phyloP scores from a whole-genome alignment of 352 stramenopile genomes.

The Thalassiosira oceanica region DNA sequence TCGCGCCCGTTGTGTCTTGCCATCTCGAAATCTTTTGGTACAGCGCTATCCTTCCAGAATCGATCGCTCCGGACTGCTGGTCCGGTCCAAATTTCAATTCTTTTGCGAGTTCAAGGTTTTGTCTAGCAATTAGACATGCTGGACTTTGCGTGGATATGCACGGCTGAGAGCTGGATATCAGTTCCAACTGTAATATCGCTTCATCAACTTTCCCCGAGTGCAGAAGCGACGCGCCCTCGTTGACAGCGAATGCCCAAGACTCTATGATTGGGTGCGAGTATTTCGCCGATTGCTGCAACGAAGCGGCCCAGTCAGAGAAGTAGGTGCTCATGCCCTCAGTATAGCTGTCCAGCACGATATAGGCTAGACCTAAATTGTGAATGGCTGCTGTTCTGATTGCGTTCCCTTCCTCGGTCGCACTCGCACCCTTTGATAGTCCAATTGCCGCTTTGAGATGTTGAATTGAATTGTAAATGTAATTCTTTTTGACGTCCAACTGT shows the following conservation, averaged over 20 bases:
- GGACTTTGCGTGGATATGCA: background rate
- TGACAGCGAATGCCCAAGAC: slow-evolving; percentile 18
- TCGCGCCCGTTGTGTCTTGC: no score
- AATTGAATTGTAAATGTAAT: slow-evolving; percentile 45
- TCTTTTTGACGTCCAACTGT: slow-evolving; percentile 1
- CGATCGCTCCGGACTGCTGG: no score
- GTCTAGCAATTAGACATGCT: no score
- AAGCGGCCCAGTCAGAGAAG: slow-evolving; percentile 28
- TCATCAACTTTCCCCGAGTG: slow-evolving; percentile 29
- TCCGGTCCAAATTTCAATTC: no score
- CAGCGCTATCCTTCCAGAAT: no score
- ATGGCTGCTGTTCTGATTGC: slow-evolving; percentile 18
- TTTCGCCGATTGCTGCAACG: slow-evolving; percentile 1
- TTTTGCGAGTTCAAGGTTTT: no score
- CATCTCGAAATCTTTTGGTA: no score
- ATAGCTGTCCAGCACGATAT: slow-evolving; percentile 29
- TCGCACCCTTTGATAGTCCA: slow-evolving; percentile 11
- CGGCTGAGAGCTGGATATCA: slow-evolving; percentile 5
- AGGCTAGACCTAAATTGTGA: slow-evolving; percentile 46
- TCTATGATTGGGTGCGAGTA: slow-evolving; percentile 6
- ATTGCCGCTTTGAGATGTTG: slow-evolving; percentile 39
- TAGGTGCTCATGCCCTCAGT: slow-evolving; percentile 6
- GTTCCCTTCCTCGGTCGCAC: background rate
- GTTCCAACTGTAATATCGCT: slow-evolving; percentile 22
- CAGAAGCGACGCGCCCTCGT: slow-evolving; percentile 26